These are phyloP conservation scores for Breviolum minutum DNA, from an alignment of 73 alveolate species.

Conservation along the genomic window DNA sequence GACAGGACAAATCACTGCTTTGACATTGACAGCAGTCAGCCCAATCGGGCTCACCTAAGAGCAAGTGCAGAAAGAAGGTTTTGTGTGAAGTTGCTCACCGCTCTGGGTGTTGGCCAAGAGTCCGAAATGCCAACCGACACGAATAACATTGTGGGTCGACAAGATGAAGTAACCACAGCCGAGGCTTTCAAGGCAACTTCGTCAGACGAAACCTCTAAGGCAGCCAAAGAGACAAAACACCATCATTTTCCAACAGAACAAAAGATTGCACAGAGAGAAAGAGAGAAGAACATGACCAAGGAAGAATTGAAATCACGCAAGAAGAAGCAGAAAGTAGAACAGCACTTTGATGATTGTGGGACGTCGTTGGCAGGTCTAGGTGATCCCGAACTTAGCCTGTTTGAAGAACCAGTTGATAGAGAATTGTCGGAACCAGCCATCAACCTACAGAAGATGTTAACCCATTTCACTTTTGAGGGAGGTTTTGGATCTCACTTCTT, in stretches of 20 bases:
- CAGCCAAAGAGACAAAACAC: too few species aligned
- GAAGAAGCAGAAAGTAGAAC: not conserved
- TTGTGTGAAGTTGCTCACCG: not conserved
- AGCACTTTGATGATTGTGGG: not conserved
- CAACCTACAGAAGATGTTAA: too few species aligned
- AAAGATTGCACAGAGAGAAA: not conserved
- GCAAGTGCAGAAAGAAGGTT: not conserved
- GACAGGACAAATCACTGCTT: not conserved
- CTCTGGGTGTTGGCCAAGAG: not conserved
- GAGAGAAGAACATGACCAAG: not conserved
- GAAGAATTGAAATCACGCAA: not conserved
- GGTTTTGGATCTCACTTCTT: too few species aligned
- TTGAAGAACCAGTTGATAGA: too few species aligned
- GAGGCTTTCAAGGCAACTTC: too few species aligned
- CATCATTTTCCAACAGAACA: not conserved
- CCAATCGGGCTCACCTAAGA: not conserved
- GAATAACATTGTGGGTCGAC: too few species aligned
- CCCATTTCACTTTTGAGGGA: too few species aligned
- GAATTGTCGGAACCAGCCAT: too few species aligned
- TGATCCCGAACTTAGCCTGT: not conserved
- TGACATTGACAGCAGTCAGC: not conserved
- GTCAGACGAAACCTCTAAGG: too few species aligned
- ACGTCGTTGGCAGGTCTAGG: not conserved
- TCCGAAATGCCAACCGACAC: not conserved
- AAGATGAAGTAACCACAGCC: too few species aligned